phyloP scores from a whole-genome alignment of 2,329 filamentous ascomycete species.

The Sporothrix pallida region DNA sequence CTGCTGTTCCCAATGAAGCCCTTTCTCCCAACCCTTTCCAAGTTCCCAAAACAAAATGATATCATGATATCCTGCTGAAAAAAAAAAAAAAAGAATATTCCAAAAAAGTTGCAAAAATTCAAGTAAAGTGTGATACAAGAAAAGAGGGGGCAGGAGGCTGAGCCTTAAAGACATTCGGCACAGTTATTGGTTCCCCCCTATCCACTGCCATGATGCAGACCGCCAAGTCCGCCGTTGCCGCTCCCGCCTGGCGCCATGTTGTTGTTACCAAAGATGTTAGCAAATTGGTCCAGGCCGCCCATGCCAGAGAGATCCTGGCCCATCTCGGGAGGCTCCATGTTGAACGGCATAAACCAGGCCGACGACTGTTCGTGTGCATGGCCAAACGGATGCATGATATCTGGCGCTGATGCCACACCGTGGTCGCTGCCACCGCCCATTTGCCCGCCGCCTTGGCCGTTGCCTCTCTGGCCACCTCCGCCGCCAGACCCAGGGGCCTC shows the following conservation, averaged over 20 bases:
- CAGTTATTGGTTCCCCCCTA: too few relatives aligned
- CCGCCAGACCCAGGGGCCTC: constrained; percentile 38
- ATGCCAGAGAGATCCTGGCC: constrained; percentile 55
- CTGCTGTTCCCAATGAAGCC: not conserved
- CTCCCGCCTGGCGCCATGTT: constrained; percentile 44
- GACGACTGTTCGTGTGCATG: constrained; percentile 59
- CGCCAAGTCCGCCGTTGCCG: constrained; percentile 43
- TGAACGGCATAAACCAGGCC: constrained; percentile 93
- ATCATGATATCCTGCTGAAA: not conserved
- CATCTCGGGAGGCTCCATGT: constrained; percentile 77
- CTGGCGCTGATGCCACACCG: constrained; percentile 10
- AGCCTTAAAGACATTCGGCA: too few relatives aligned
- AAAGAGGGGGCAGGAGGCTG: not conserved
- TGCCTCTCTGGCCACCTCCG: not conserved
- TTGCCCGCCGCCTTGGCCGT: constrained; percentile 17
- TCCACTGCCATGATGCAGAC: constrained; percentile 40
- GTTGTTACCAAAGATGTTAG: constrained; percentile 53
- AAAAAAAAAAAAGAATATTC: not conserved
- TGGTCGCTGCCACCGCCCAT: constrained; percentile 11
- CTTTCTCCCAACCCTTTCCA: not conserved
- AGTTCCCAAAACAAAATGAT: constrained; percentile 16
- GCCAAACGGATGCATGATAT: constrained; percentile 43
- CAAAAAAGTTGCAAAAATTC: not conserved
- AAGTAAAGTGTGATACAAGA: not conserved
- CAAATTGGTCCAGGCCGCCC: constrained; percentile 56